Conservation (phyloP, 2,329 filamentous ascomycete species). For the Microascus cirrosus region DNA sequence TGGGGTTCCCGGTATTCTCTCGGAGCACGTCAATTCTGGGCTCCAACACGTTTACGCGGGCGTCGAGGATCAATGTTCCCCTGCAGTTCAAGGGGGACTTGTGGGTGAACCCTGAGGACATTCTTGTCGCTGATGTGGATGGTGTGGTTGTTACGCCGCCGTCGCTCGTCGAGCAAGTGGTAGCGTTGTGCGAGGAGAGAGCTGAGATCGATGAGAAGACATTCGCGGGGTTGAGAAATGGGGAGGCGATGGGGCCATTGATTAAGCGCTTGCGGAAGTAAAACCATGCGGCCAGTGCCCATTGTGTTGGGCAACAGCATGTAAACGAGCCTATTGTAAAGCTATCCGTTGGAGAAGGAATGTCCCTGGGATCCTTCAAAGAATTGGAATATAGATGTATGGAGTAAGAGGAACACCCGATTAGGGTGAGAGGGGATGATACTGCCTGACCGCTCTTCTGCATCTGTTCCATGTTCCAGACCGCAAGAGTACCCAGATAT, state of each 20-base stretch:
- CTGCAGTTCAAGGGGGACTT: conserved; percentile 15
- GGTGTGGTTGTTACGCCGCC: conserved; percentile 17
- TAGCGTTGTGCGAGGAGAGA: conserved; percentile 15
- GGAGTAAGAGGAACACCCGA: no score
- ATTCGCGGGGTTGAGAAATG: not conserved
- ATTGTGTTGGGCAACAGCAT: no score
- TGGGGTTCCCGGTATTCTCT: conserved; percentile 15
- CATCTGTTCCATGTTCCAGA: no score
- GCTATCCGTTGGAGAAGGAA: no score
- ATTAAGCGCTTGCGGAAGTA: not conserved
- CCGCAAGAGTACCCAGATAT: no score
- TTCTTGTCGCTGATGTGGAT: conserved; percentile 16
- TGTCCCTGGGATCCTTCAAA: no score
- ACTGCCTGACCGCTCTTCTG: no score
- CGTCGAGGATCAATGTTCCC: conserved; percentile 15
- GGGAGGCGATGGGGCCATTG: not conserved
- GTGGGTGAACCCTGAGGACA: conserved; percentile 17
- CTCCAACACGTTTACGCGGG: conserved; percentile 17
- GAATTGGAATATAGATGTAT: no score
- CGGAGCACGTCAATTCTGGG: conserved; percentile 15
- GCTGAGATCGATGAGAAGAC: conserved; percentile 17
- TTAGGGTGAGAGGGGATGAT: no score
- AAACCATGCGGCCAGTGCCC: no score
- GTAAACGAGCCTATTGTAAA: no score
- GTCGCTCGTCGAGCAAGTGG: conserved; percentile 13